phyloP scores from a whole-genome alignment of 2,329 filamentous ascomycete species.

The Thielaviopsis punctulata region DNA sequence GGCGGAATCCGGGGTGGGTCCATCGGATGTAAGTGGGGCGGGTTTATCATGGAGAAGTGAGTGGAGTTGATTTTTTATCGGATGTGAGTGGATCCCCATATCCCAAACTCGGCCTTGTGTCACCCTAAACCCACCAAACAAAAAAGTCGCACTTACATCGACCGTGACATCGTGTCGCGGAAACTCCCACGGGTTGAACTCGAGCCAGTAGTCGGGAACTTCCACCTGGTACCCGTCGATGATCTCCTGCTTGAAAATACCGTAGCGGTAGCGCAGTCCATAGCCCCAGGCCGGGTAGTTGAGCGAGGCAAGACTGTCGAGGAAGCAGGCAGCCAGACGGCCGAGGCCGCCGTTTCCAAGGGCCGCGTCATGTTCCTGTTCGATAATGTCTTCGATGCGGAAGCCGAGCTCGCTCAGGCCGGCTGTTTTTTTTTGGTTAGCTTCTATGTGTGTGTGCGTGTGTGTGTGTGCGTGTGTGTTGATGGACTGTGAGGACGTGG shows the following conservation, averaged over 20 bases:
- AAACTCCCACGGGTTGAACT: constrained; percentile 99
- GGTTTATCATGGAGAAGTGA: too few relatives aligned
- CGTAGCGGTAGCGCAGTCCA: constrained; percentile 84
- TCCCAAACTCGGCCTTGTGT: too few relatives aligned
- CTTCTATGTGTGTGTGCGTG: too few relatives aligned
- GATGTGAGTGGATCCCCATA: too few relatives aligned
- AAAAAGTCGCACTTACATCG: constrained; percentile 37
- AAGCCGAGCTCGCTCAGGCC: constrained; percentile 83
- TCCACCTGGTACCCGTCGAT: constrained; percentile 96
- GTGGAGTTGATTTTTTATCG: too few relatives aligned
- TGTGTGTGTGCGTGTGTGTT: constrained; percentile 13
- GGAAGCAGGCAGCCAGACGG: constrained; percentile 86
- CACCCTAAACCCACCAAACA: background rate
- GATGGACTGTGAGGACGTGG: background rate
- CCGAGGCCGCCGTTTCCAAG: constrained; percentile 92
- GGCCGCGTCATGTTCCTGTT: constrained; percentile 89
- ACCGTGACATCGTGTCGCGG: constrained; percentile 88
- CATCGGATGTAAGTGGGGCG: too few relatives aligned
- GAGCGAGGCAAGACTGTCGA: constrained; percentile 86
- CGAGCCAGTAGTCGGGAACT: constrained; percentile 96
- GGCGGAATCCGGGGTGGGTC: too few relatives aligned
- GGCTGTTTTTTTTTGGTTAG: too few relatives aligned
- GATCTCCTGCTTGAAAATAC: constrained; percentile 99
- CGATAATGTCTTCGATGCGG: constrained; percentile 88
- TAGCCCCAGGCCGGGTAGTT: constrained; percentile 98